A percentile compares a stretch with the other conserved stretches of the same genome.
Conservation (phyloP, 1,284 basidiomycete genomes). For the Schizophyllum amplum region DNA sequence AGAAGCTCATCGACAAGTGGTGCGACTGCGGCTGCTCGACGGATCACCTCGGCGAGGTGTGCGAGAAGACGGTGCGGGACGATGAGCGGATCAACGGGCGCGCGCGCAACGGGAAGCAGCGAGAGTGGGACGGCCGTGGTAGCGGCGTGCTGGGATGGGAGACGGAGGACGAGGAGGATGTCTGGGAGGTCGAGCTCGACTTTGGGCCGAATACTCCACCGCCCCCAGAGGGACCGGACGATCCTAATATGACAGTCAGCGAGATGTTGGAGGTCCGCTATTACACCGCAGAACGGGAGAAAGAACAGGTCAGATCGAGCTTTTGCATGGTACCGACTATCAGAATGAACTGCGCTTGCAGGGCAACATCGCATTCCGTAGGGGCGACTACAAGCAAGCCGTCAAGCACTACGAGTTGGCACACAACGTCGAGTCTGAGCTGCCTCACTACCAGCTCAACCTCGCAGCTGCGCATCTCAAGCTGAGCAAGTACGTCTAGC, state of each 20-base stretch:
- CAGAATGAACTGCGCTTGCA: slow-evolving; percentile 18
- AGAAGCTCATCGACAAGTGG: slow-evolving; percentile 65
- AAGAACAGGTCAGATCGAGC: slow-evolving; percentile 44
- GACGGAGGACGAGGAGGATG: slow-evolving; percentile 61
- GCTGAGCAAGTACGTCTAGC: slow-evolving; percentile 42
- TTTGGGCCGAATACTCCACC: slow-evolving; percentile 33
- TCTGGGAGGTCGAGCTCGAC: slow-evolving; percentile 62
- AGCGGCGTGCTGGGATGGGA: slow-evolving; percentile 61
- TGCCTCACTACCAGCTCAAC: slow-evolving; percentile 66
- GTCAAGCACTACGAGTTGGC: slow-evolving; percentile 50
- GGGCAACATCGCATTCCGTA: slow-evolving; percentile 60
- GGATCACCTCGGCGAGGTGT: slow-evolving; percentile 65
- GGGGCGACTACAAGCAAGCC: slow-evolving; percentile 45
- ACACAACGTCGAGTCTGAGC: slow-evolving; percentile 53
- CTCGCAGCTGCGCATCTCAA: slow-evolving; percentile 64
- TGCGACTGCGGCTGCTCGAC: slow-evolving; percentile 71
- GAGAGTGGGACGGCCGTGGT: slow-evolving; percentile 66
- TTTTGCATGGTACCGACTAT: not conserved
- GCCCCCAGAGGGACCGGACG: slow-evolving; percentile 41
- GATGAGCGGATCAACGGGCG: slow-evolving; percentile 46
- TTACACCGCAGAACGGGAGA: slow-evolving; percentile 56
- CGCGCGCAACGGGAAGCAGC: slow-evolving; percentile 48
- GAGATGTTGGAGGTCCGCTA: slow-evolving; percentile 67
- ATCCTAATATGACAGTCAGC: slow-evolving; percentile 52
- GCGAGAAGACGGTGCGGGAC: slow-evolving; percentile 58